Base-by-base conservation (phyloP, 129 eudicot species). In the Rutidosis leptorrhynchoides region DNA sequence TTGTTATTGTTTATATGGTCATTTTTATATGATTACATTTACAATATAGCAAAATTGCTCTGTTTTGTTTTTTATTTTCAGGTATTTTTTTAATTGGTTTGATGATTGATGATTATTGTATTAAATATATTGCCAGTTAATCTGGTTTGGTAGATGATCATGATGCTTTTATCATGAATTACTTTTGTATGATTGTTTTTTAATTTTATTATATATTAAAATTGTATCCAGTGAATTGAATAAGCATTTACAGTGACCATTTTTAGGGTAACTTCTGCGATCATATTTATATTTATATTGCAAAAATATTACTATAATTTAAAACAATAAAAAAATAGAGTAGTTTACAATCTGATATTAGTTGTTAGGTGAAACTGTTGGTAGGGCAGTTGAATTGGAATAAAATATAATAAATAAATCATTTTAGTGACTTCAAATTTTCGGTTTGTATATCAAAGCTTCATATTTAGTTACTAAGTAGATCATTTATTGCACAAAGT, bases 101-200 rank as follows among this genome's bases (percentile, higher is more conserved):
- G 17, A 56, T 56, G 33, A 56, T 56, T 10, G 6, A 11, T 14
- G 24, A 26, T 24, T 16, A 12, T 19, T 62, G 16, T n/a, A 56
- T 56, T 24, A 20, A 27, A 30, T 58, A 27, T 46, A 58, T n/a
- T 43, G 32, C 10, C 37, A 27, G 45, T 54, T 57, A 17, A 40
- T 58, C 16, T 11, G 62, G 61, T 46, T 74, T 66, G 60, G 69
- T 11, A 32, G 70, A 66, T 58, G 74, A 67, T 67, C 54, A 22
- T 12, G 52, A 20, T 65, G 72, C 71, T 64, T 33, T 66, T 21
- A 32, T 66, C 54, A 58, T 58, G 40, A 51, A 55, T 61, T 32
- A 2, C 62, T 62, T 74, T 74, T 74, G 75, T 61, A 58, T 74
- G 42, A 67, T 74, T 67, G 68, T 55, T 59, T 58, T 74, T 30